phyloP scores from a whole-genome alignment of 768 basidiomycete species.

The Tephrocybe rancida region DNA sequence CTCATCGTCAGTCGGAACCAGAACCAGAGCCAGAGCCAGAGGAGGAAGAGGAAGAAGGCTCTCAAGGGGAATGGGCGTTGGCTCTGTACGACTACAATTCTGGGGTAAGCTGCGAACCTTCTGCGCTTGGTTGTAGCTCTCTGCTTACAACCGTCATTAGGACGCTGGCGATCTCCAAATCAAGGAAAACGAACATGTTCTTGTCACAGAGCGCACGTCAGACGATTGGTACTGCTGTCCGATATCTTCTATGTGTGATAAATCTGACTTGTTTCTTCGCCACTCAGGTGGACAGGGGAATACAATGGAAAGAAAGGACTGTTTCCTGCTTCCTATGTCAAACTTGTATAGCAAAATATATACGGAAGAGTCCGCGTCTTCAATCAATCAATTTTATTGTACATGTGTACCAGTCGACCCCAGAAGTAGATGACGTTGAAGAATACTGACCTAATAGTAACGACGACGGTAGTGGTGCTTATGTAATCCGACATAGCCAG shows the following conservation, averaged over 20 bases:
- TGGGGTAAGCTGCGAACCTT: conserved; percentile 36
- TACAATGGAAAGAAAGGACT: conserved; percentile 58
- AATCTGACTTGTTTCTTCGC: neutral
- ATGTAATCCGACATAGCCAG: too few relatives aligned
- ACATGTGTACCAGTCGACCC: too few relatives aligned
- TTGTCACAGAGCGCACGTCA: conserved; percentile 66
- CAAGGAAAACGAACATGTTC: conserved; percentile 56
- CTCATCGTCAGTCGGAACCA: conserved; percentile 33
- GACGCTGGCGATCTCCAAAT: conserved; percentile 70
- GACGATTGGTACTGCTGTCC: conserved; percentile 64
- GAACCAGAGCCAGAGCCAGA: conserved; percentile 25
- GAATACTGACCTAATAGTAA: too few relatives aligned
- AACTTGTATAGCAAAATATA: conserved; percentile 54
- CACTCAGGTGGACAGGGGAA: conserved; percentile 72
- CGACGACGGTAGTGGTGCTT: too few relatives aligned
- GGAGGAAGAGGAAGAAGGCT: conserved; percentile 33
- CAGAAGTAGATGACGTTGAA: too few relatives aligned
- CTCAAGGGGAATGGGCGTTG: conserved; percentile 74
- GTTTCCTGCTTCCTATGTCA: conserved; percentile 73
- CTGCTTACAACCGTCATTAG: conserved; percentile 33
- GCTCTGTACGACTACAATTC: conserved; percentile 77
- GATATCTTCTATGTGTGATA: neutral
- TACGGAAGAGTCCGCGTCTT: too few relatives aligned
- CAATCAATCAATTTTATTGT: too few relatives aligned
- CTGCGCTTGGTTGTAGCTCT: neutral